Percentiles rank a stretch among this genome's conserved stretches.
These are phyloP conservation scores for Leccinum variicolor DNA, from an alignment of 768 basidiomycete species.

Conservation along the genomic window DNA sequence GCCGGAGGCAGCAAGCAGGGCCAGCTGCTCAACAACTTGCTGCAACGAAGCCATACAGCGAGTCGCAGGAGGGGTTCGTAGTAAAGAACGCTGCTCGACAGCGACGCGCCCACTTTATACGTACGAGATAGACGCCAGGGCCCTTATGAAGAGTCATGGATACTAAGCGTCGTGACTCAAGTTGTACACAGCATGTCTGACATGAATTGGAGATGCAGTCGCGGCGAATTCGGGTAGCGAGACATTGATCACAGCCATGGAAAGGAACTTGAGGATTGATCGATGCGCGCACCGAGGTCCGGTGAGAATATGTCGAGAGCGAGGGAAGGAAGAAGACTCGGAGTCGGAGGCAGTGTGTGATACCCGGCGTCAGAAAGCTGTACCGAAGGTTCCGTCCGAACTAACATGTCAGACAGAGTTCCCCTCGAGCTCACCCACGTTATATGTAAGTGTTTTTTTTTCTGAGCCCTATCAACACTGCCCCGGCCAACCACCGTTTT, in stretches of 20 bases:
- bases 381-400: neutral
- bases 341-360: neutral
- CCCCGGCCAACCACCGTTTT: constrained; percentile 5
- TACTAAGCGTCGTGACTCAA: constrained; percentile 6
- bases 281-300: neutral
- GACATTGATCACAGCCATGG: neutral
- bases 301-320: neutral
- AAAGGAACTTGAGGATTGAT: neutral
- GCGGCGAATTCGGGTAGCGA: neutral
- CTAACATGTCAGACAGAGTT: constrained; percentile 24
- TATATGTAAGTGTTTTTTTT: constrained; percentile 42
- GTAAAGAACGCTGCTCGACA: neutral
- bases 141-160: neutral
- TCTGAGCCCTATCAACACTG: neutral
- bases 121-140: neutral
- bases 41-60: constrained; percentile 26
- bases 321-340: neutral
- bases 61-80: neutral
- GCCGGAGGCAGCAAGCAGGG: constrained; percentile 17
- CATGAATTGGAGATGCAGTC: neutral
- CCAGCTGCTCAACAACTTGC: constrained; percentile 30
- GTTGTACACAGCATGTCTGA: constrained; percentile 5
- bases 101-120: constrained; percentile 11
- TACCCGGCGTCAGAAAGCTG: neutral
- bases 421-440: constrained; percentile 68